A percentile compares a stretch with the other conserved stretches of the same genome.
Evolutionary conservation across 2,329 filamentous ascomycete species (phyloP).

Genomic region (Monosporascus sp.): DNA sequence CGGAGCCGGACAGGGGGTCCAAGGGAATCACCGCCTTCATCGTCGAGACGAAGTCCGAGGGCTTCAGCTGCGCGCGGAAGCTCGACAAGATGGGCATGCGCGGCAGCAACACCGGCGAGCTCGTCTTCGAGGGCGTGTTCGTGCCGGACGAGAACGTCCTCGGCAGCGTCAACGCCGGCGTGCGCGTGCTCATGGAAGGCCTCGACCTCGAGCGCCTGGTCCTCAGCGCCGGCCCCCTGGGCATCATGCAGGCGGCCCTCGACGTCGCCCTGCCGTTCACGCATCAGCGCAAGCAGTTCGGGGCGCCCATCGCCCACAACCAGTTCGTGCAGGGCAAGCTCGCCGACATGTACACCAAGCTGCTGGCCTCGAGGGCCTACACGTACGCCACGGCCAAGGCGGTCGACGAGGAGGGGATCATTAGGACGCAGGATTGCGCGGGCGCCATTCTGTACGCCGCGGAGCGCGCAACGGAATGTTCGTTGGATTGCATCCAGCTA

Average conservation of each 20-base stretch:
- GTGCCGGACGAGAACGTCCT: slow-evolving; percentile 79
- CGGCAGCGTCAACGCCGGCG: slow-evolving; percentile 74
- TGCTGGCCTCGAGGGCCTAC: slow-evolving; percentile 77
- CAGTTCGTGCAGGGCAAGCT: slow-evolving; percentile 90
- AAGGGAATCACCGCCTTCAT: slow-evolving; percentile 96
- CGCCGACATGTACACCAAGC: slow-evolving; percentile 96
- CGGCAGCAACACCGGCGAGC: slow-evolving; percentile 91
- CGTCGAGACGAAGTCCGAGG: slow-evolving; percentile 64
- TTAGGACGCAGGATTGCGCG: slow-evolving; percentile 87
- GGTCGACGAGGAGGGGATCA: slow-evolving; percentile 69
- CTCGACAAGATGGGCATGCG: slow-evolving; percentile 98
- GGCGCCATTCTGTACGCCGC: slow-evolving; percentile 91
- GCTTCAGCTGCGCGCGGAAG: slow-evolving; percentile 84
- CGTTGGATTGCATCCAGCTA: slow-evolving; percentile 84
- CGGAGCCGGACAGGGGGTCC: slow-evolving; percentile 68
- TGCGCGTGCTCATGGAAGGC: slow-evolving; percentile 91
- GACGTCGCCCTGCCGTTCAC: slow-evolving; percentile 85
- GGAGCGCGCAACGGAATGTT: slow-evolving; percentile 80
- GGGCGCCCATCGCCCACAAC: slow-evolving; percentile 79
- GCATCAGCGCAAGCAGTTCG: slow-evolving; percentile 87
- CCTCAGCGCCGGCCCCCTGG: slow-evolving; percentile 82
- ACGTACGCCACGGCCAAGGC: slow-evolving; percentile 77
- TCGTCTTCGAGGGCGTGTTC: slow-evolving; percentile 86
- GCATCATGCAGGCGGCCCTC: slow-evolving; percentile 88
- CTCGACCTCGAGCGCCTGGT: slow-evolving; percentile 91